Base-by-base conservation (phyloP, 2,329 filamentous ascomycete species). In the Gnomoniopsis smithogilvyi region DNA sequence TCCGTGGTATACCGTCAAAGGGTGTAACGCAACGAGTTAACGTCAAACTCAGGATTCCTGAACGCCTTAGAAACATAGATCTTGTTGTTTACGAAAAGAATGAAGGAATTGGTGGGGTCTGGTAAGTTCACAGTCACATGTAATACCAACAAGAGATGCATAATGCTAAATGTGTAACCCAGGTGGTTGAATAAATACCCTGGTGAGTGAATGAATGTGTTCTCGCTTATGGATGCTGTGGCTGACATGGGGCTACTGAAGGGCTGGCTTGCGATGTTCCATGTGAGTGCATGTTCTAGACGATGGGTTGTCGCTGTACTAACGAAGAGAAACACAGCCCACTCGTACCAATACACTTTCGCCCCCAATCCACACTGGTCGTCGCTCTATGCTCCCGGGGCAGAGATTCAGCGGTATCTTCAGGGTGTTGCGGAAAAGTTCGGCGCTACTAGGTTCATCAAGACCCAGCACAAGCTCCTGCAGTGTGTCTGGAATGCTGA, bases 321-420 rank as follows among this genome's bases (percentile, higher is more conserved):
- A 22, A 55, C 21, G 26, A n/a, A 21, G 21, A 15, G 36, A 41
- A 2, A 63, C 46, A 63, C 64, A 69, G 73, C 78, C 7, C 81
- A 84, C 62, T 81, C 80, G 8, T 84, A 84, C 65, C 80, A 81
- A 61, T 83, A 81, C 64, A 75, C 80, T 0, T 84, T 81, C 67
- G 78, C 80, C 26, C 81, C 81, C 0, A 84, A 84, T 56, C 78
- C 80, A 3, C 66, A 79, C 59, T 84, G 81, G 81, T 79, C 77
- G 10, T 69, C 74, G 21, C 76, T 82, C 41, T 84, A 83, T 63
- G 78, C 77, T 2, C 75, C 76, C 0, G 74, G 73, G 24, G 52
- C 55, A n/a, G 81, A 84, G 65, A 81, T 82, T 36, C 74, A 75
- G 38, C 68, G 72, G 11, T 83, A 83, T 61, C 75, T 82, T 21